Base-by-base conservation (phyloP, 2,329 filamentous ascomycete species). In the Penicillium decumbens region DNA sequence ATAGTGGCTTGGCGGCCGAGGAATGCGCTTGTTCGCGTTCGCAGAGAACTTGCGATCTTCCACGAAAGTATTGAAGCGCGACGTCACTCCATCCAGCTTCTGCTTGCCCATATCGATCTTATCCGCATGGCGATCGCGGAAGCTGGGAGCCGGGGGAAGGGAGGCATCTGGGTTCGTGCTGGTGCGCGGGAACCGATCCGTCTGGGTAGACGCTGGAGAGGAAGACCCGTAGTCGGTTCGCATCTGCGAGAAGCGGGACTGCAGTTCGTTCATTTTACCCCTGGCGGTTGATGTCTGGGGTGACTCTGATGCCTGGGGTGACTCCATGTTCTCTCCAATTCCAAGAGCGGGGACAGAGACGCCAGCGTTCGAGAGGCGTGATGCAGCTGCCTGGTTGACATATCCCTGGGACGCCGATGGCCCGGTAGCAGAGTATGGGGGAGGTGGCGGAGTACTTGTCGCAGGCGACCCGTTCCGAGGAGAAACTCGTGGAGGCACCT, bases 331-430 rank as follows among this genome's bases (percentile, higher is more conserved):
- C 45, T 58, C 56, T 4, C 82, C 84, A 53, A 95, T 95, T 4
- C 87, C 87, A 3, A 95, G 75, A 0, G 80, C 86, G 0, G 89
- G 85, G 0, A 95, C 88, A 0, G 84, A 87, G 5, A 95, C 77
- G 1, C 90, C 90, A 1, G 88, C 84, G 32, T 82, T 79, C 9
- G 84, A 81, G 7, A 96, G 76, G 37, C 88, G 79, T 50, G 73
- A 77, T 47, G 85, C 66, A 4, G 89, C 84, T 4, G 77, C 80
- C 58, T 80, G 76, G 46, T 83, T 82, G 38, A 83, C 58, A 41
- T 72, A 64, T 12, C 68, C 68, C 33, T 69, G 64, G 18, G 57
- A 64, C 45, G 60, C 69, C 43, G 66, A 50, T 29, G 55, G 66
- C 41, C 65, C 66, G 55, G 79, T 67, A 54, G 75, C 68, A 63